phyloP scores from a whole-genome alignment of 2,329 filamentous ascomycete species.

The Exutisphaerella laricina region DNA sequence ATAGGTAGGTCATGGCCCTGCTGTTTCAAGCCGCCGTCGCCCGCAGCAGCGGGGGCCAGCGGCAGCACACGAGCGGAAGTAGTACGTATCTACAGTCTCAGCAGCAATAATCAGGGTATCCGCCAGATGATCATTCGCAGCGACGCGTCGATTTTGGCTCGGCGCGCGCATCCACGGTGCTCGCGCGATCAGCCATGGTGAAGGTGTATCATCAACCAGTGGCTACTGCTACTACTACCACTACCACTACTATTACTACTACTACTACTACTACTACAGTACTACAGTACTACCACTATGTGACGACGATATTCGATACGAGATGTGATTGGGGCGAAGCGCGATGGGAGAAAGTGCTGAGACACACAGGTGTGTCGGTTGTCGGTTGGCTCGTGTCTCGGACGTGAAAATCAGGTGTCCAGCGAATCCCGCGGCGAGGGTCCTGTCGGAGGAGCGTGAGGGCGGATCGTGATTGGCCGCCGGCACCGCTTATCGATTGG shows the following conservation, averaged over 20 bases:
- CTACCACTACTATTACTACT: no score
- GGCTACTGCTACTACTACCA: no score
- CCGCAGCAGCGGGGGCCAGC: slow-evolving; percentile 7
- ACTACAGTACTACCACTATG: no score
- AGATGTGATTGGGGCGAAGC: slow-evolving; percentile 12
- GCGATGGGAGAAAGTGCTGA: slow-evolving; percentile 12
- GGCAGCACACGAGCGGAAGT: slow-evolving; percentile 2
- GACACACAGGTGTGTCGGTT: slow-evolving; percentile 2
- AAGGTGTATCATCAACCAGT: no score
- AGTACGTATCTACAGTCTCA: slow-evolving; percentile 15
- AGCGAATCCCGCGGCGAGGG: slow-evolving; percentile 15
- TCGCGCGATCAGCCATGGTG: slow-evolving; percentile 12
- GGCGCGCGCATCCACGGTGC: slow-evolving; percentile 12
- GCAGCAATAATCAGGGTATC: slow-evolving; percentile 6
- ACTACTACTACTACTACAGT: no score
- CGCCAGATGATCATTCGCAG: neutral
- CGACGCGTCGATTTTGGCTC: slow-evolving; percentile 20
- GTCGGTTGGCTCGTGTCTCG: no score
- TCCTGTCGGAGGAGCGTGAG: slow-evolving; percentile 6
- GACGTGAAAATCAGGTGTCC: slow-evolving; percentile 2
- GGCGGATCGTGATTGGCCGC: no score
- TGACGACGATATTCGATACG: no score
- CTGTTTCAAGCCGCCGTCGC: slow-evolving; percentile 21
- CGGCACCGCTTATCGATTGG: slow-evolving; percentile 17
- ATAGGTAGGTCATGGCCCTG: slow-evolving; percentile 15